Evolutionary conservation across 345 rosid species (phyloP).

Genomic region (Syzygium oleosum): DNA sequence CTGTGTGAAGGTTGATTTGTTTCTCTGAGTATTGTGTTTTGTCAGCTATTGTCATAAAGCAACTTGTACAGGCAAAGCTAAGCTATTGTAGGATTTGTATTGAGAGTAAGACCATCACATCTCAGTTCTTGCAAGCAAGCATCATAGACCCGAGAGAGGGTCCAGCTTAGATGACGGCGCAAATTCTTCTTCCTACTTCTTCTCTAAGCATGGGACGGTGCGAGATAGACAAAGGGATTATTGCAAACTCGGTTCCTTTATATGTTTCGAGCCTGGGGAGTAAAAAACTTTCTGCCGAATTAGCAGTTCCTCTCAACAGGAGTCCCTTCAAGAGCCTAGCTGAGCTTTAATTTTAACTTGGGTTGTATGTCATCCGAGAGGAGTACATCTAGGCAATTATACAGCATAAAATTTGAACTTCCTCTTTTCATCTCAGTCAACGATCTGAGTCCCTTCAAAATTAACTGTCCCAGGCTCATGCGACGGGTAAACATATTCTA

Average conservation of each 20-base stretch:
- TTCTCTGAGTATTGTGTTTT: slow-evolving; percentile 16
- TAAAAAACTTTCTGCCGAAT: background rate
- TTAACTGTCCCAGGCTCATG: background rate
- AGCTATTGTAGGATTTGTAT: background rate
- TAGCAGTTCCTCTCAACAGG: background rate
- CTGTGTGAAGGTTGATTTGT: slow-evolving; percentile 20
- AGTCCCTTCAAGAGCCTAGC: background rate
- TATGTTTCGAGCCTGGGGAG: background rate
- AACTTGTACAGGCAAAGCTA: slow-evolving; percentile 31
- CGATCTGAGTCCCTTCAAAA: background rate
- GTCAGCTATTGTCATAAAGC: slow-evolving; percentile 17
- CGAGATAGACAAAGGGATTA: background rate
- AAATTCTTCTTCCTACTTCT: background rate
- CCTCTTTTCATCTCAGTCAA: background rate
- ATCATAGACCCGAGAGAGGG: background rate
- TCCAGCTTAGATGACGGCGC: background rate
- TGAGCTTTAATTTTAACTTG: background rate
- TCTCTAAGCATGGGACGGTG: background rate
- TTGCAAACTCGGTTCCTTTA: background rate
- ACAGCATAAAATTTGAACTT: background rate
- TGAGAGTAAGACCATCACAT: background rate
- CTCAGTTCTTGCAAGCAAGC: background rate
- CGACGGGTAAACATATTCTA: background rate
- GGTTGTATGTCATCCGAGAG: background rate
- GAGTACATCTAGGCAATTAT: background rate